Conservation (phyloP, 1,139 yeast species). For the Geotrichum restrictum region DNA sequence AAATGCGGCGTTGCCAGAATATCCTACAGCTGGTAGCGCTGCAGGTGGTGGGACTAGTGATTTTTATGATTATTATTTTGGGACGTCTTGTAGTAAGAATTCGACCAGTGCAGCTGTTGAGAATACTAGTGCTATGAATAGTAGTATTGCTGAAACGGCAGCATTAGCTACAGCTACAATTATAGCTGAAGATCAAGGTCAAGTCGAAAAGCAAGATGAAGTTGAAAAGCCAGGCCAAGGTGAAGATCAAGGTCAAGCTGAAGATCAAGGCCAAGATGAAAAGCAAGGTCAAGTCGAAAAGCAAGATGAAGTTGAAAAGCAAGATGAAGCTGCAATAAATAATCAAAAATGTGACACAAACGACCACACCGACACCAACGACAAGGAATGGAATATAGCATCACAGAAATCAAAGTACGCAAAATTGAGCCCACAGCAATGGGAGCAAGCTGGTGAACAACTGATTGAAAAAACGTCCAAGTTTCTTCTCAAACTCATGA, state of each 20-base stretch:
- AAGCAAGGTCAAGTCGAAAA: too few relatives aligned
- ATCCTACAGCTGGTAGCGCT: too few relatives aligned
- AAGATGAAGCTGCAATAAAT: too few relatives aligned
- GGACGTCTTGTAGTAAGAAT: not conserved
- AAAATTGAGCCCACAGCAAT: conserved; percentile 23
- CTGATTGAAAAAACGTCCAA: conserved; percentile 20
- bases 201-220: too few relatives aligned
- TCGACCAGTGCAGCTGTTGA: not conserved
- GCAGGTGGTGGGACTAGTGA: not conserved
- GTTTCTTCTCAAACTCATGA: conserved; percentile 20
- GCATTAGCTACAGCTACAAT: too few relatives aligned
- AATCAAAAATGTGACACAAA: too few relatives aligned
- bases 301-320: not conserved
- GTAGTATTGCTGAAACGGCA: too few relatives aligned
- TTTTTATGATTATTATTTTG: not conserved
- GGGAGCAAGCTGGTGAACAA: conserved; percentile 23
- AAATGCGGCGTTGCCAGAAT: not conserved
- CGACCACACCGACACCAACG: too few relatives aligned
- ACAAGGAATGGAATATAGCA: not conserved
- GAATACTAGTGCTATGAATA: not conserved
- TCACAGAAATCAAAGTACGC: conserved; percentile 16
- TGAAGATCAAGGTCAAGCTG: not conserved
- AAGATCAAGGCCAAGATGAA: not conserved
- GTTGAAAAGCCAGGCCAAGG: not conserved
- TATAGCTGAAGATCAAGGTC: not conserved